Evolutionary conservation across 805 yeast genomes (phyloP), one percentile per base, ranked within the genome.

Genomic region (Zygosaccharomyces pseudorouxii): DNA sequence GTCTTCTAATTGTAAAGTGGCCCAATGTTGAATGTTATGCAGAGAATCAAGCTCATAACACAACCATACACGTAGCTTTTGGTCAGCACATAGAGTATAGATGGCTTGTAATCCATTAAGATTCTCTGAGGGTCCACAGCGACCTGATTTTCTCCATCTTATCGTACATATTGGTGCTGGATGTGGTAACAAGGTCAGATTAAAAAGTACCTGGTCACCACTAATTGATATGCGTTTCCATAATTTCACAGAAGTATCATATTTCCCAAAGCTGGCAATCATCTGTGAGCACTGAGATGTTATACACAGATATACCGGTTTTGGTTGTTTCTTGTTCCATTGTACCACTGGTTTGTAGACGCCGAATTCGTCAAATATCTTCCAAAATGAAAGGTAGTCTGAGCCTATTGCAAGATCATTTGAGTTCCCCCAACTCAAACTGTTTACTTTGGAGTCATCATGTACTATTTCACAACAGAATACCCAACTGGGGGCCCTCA

Each of bases 211-310:
- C 35, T 80, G 75, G 30, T 78, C 80, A 23, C 76, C 75, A 29
- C 85, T 89, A 58, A 81, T 86, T 6, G 84, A 77, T 6, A 81
- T 72, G 44, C 97, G 71, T 46, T 81, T 74, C 96, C 96, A 90
- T 2, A 88, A 72, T 60, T 87, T 88, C 25, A 87, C 81, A 11
- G 85, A 70, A 30, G 73, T 72, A 62, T 88, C 96, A 61, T 75
- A 78, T 36, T 70, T 71, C 0, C 86, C 82, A 33, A 78, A 74
- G 42, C 84, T 76, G 7, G 89, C 85, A 18, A 89, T 79, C 38
- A 82, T 72, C 45, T 76, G 75, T 0, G 89, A 79, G 54, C 86
- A 85, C n/a, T 78, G 80, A 0, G 95, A 79, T 20, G 86, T 76
- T 27, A 73, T 70, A 4, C 82, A 76, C 42, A 70, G 56, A 52